Evolutionary conservation across 768 basidiomycete genomes (phyloP).

Genomic region (Suillus alpinus): DNA sequence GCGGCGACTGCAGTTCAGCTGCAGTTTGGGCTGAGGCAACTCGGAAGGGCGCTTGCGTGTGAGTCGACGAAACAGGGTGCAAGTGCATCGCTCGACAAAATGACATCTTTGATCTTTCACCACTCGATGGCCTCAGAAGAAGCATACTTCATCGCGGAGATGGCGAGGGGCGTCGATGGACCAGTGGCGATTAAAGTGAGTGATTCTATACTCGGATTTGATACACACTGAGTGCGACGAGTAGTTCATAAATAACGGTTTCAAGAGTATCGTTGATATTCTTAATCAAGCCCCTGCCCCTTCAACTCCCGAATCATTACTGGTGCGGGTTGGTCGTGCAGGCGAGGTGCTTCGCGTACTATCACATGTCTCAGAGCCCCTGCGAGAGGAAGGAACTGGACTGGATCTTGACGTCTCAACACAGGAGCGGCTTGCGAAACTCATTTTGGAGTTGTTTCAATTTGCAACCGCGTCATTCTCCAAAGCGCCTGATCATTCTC

Average conservation of each 20-base stretch:
- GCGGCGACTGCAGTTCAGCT: slow-evolving; percentile 79
- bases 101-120: slow-evolving; percentile 66
- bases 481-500: slow-evolving; percentile 17
- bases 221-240: background rate
- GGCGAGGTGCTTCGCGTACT: slow-evolving; percentile 71
- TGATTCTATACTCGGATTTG: background rate
- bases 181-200: slow-evolving; percentile 67
- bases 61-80: slow-evolving; percentile 51
- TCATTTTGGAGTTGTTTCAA: slow-evolving; percentile 46
- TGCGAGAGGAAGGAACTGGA: slow-evolving; percentile 47
- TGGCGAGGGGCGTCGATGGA: slow-evolving; percentile 67
- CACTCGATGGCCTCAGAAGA: slow-evolving; percentile 76
- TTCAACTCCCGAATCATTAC: slow-evolving; percentile 27
- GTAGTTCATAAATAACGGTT: slow-evolving; percentile 75
- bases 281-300: slow-evolving; percentile 33
- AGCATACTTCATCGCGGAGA: slow-evolving; percentile 81
- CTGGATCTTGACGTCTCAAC: slow-evolving; percentile 44
- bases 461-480: slow-evolving; percentile 37
- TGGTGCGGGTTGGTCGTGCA: slow-evolving; percentile 47
- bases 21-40: slow-evolving; percentile 70
- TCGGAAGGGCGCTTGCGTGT: slow-evolving; percentile 64
- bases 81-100: slow-evolving; percentile 60
- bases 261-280: slow-evolving; percentile 61
- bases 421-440: slow-evolving; percentile 57
- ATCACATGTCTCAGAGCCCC: slow-evolving; percentile 64